These are phyloP conservation scores for Skeletonema costatum DNA, from an alignment of 108 stramenopile species.

Conservation along the genomic window DNA sequence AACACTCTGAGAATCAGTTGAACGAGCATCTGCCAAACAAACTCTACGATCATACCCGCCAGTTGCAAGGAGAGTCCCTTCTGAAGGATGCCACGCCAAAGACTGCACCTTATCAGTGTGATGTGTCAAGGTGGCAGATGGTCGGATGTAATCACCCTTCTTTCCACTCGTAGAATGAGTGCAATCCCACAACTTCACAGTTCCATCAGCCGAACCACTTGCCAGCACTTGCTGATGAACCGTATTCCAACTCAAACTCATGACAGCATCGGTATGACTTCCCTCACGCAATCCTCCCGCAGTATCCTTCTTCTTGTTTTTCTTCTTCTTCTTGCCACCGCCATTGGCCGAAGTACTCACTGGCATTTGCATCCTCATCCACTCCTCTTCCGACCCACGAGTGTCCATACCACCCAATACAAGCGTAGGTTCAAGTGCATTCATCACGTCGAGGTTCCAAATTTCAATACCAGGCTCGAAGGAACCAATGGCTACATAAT, in stretches of 20 bases:
- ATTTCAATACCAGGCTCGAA: conserved; percentile 98
- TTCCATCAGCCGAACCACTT: conserved; percentile 96
- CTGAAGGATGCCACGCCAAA: conserved; percentile 92
- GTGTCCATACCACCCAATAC: conserved; percentile 94
- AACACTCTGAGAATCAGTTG: conserved; percentile 35
- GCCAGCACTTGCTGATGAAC: conserved; percentile 94
- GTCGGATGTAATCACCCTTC: conserved; percentile 44
- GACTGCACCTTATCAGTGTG: conserved; percentile 97
- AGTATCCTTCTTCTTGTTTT: conserved; percentile 55
- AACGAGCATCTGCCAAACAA: conserved; percentile 85
- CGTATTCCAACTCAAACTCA: conserved; percentile 96
- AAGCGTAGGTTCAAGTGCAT: conserved; percentile 93
- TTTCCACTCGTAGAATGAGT: conserved; percentile 58
- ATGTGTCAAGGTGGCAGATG: conserved; percentile 88
- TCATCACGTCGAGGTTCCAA: conserved; percentile 99
- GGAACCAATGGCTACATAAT: conserved; percentile 96
- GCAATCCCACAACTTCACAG: conserved; percentile 97
- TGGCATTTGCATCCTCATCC: conserved; percentile 61
- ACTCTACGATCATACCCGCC: conserved; percentile 91
- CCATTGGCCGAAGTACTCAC: conserved; percentile 22
- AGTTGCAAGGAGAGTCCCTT: conserved; percentile 91
- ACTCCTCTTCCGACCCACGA: conserved; percentile 62
- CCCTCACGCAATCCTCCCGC: conserved; percentile 64
- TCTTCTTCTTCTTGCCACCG: conserved; percentile 46
- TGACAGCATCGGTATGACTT: conserved; percentile 96